A percentile compares a stretch with the other conserved stretches of the same genome.
phyloP scores from a whole-genome alignment of 108 stramenopile species.

The Phaeodactylum tricornutum region DNA sequence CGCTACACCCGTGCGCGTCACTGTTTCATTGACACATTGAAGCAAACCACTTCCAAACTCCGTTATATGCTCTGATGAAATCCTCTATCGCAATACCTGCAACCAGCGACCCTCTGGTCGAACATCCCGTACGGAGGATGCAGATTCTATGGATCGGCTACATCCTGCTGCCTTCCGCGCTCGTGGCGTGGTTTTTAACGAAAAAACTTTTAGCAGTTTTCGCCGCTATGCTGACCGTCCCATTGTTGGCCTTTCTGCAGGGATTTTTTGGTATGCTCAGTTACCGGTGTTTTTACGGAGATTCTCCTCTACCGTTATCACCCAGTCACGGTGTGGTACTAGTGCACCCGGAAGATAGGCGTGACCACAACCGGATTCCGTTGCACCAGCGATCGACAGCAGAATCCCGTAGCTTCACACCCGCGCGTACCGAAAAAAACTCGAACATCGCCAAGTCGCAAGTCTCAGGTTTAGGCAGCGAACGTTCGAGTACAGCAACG shows the following conservation, averaged over 20 bases:
- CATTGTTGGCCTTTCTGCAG: conserved; percentile 10
- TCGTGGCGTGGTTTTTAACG: conserved; percentile 6
- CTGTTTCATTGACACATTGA: too few relatives aligned
- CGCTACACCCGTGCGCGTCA: too few relatives aligned
- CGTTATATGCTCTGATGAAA: too few relatives aligned
- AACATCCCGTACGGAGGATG: not conserved
- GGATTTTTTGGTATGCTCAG: conserved; percentile 16
- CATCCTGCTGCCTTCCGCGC: conserved; percentile 10
- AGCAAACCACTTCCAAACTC: too few relatives aligned
- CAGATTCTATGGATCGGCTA: conserved; percentile 4
- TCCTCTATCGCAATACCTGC: too few relatives aligned
- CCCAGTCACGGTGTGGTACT: conserved; percentile 34
- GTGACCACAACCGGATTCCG: not conserved
- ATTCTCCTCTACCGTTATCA: conserved; percentile 19
- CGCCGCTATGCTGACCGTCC: conserved; percentile 3
- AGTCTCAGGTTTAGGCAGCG: too few relatives aligned
- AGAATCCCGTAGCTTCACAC: too few relatives aligned
- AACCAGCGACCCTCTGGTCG: too few relatives aligned
- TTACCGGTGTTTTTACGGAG: conserved; percentile 15
- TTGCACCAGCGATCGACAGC: too few relatives aligned
- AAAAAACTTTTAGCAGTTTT: not conserved
- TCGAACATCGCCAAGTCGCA: too few relatives aligned
- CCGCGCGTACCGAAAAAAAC: not conserved
- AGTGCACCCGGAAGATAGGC: not conserved
- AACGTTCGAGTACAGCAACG: not conserved